Evolutionary conservation across 2,329 filamentous ascomycete genomes (phyloP).

Genomic region (Colletotrichum neosansevieriae): DNA sequence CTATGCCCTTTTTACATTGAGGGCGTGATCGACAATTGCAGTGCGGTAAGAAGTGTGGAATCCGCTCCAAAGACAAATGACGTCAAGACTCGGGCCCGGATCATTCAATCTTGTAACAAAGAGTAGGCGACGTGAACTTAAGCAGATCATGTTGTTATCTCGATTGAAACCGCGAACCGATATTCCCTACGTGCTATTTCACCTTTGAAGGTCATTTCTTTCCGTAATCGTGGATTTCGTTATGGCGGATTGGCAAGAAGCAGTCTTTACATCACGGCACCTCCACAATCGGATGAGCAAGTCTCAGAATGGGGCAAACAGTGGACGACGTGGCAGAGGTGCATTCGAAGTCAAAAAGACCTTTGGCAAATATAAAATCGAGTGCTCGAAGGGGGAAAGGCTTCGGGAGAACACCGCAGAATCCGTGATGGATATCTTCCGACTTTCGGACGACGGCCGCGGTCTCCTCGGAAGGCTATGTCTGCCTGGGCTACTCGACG

Average conservation of each 20-base stretch:
- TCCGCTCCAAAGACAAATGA: slow-evolving; percentile 4
- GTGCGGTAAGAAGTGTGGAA: no score
- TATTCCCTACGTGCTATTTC: no score
- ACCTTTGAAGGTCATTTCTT: no score
- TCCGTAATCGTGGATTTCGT: no score
- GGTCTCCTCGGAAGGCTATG: slow-evolving; percentile 8
- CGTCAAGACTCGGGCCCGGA: slow-evolving; percentile 14
- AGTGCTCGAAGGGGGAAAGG: slow-evolving; percentile 9
- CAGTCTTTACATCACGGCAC: slow-evolving; percentile 25
- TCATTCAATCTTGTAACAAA: no score
- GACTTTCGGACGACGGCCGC: slow-evolving; percentile 26
- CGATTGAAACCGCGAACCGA: no score
- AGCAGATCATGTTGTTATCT: no score
- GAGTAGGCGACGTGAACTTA: no score
- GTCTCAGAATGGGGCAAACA: not conserved
- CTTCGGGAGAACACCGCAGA: not conserved
- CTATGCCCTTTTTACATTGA: not conserved
- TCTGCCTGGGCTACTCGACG: slow-evolving; percentile 13
- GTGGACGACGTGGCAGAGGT: slow-evolving; percentile 8
- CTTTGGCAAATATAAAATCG: slow-evolving; percentile 28
- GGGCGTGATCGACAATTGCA: no score
- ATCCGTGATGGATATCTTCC: slow-evolving; percentile 18
- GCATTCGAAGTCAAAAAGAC: slow-evolving; percentile 30
- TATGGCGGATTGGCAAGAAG: slow-evolving; percentile 36
- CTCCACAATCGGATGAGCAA: slow-evolving; percentile 27